These are phyloP conservation scores for Geosiphon pyriformis DNA, from an alignment of 192 early-diverging fungal species.

Conservation along the genomic window DNA sequence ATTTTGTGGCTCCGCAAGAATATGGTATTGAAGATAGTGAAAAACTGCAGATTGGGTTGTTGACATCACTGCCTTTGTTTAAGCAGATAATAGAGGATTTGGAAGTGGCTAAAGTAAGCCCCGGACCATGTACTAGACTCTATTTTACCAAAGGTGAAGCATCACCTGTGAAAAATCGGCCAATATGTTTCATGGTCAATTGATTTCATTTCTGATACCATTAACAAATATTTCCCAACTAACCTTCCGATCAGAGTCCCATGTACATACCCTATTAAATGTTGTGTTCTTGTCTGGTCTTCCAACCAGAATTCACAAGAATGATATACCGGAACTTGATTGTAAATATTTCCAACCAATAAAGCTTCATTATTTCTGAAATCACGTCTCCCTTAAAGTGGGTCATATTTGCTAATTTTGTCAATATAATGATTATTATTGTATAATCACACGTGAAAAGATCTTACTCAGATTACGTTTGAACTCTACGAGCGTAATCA, in stretches of 20 bases:
- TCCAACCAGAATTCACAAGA: conserved; percentile 59
- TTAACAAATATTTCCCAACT: not conserved
- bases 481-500: conserved; percentile 82
- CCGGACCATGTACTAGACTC: conserved; percentile 62
- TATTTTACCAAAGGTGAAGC: conserved; percentile 88
- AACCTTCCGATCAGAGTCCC: conserved; percentile 53
- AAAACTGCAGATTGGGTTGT: conserved; percentile 79
- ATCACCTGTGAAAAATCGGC: not conserved
- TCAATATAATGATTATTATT: not conserved
- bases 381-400: not conserved
- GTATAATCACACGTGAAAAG: conserved; percentile 33
- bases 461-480: conserved; percentile 96
- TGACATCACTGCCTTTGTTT: conserved; percentile 71
- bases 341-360: conserved; percentile 48
- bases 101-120: conserved; percentile 46
- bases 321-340: conserved; percentile 81
- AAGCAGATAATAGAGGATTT: conserved; percentile 76
- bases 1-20: conserved; percentile 90
- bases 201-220: not conserved
- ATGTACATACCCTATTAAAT: conserved; percentile 90
- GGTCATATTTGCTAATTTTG: conserved; percentile 5
- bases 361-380: too few relatives aligned
- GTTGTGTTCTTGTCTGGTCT: conserved; percentile 83
- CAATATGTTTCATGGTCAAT: not conserved
- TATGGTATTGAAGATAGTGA: conserved; percentile 84